Evolutionary conservation across 2,329 filamentous ascomycete species (phyloP), one percentile per base, ranked within the genome.

Genomic region (Fusarium kyushuense): DNA sequence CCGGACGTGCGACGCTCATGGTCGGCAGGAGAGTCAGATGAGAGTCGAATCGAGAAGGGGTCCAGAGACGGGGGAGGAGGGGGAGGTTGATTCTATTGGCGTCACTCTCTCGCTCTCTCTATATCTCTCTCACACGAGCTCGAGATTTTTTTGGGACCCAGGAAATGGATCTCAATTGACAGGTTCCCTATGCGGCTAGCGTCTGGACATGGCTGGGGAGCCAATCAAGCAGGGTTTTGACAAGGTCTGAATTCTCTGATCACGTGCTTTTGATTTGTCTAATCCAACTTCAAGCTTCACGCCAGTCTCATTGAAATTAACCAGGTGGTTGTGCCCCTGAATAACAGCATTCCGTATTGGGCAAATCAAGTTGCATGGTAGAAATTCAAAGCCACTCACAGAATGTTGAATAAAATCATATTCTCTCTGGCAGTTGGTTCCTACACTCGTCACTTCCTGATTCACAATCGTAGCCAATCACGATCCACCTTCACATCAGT

Each of bases 1-100:
- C 82, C 78, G 84, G 84, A 67, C 84, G 83, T 83, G 82, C 83
- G 76, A 82, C 81, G 76, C 84, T 87, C 86, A 87, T 88, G 77
- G 75, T 81, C 81, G 75, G 65, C 67, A 61, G 47, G 64, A 61
- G 61, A 61, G 61, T 56, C 60, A 35, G 49, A 43, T 35, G 23
- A 48, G 42, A 23, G 45, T 46, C 42, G 19, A 38, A 49, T 69
- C 42, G 29, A 49, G 30, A 46, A 41, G 25, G 17, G 30, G 23
- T 27, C 45, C 45, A 38, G 25, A 25, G 48, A 46, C 45, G 23
- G 36, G 19, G 25, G 51, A 40, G 19, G 35, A 23, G 23, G 58
- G 32, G 45, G 25, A 49, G 35, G 25, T 51, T 42, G 52, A 45
- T 30, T 51, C 36, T 62, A 47, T 36, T 62, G 48, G 54, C 63